phyloP scores from a whole-genome alignment of 108 stramenopile genomes.

The Aurantiochytrium sp. region DNA sequence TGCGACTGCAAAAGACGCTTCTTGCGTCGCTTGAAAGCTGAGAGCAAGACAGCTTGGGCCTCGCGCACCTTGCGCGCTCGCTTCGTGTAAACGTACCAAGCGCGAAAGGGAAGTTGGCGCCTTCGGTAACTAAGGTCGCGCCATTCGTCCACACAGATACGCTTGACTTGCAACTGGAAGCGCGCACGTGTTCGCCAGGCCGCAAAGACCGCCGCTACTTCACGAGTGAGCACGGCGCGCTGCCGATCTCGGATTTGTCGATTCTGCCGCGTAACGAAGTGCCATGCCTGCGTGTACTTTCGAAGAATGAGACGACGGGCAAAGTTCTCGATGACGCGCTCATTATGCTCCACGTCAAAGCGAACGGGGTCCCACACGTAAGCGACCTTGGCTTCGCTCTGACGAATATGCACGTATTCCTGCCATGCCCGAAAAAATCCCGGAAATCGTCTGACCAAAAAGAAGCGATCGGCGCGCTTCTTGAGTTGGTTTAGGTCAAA shows the following conservation, averaged over 20 bases:
- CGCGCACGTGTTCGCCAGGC: not conserved
- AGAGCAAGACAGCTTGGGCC: not conserved
- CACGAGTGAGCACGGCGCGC: not conserved
- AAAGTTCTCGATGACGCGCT: not conserved
- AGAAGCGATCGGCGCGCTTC: not conserved
- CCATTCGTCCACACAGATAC: not conserved
- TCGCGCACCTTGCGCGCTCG: not conserved
- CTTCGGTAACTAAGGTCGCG: not conserved
- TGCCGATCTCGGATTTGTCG: not conserved
- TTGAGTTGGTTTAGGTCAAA: not conserved
- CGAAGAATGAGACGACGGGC: not conserved
- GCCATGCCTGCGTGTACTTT: not conserved
- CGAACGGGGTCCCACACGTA: not conserved
- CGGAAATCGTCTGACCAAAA: not conserved
- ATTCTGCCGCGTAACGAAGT: not conserved
- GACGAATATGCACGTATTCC: not conserved
- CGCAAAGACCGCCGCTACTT: not conserved
- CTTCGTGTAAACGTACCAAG: constrained; percentile 1
- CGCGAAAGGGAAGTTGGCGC: not conserved
- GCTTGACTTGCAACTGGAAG: not conserved
- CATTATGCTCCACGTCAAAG: not conserved
- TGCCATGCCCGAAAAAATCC: not conserved
- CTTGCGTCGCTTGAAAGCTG: not conserved
- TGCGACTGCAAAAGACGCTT: not conserved
- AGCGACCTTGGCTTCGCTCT: not conserved